Evolutionary conservation across 2,329 filamentous ascomycete species (phyloP).

Genomic region (Diaporthe sp.): DNA sequence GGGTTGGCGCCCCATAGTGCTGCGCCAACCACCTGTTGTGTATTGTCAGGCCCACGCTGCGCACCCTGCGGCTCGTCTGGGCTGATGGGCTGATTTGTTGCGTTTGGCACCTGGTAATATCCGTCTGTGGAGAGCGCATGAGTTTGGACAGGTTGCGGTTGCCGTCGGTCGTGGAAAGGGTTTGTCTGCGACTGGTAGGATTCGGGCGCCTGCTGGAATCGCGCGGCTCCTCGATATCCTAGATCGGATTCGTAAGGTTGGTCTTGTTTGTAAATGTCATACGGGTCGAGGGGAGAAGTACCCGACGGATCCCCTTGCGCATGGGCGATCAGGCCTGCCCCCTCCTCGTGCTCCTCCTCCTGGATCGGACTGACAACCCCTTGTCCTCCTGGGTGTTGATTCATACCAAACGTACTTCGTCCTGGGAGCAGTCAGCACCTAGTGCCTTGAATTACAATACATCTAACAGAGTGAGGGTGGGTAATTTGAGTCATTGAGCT

Average conservation of each 20-base stretch:
- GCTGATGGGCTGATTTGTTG: slow-evolving; percentile 21
- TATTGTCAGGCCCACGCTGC: slow-evolving; percentile 47
- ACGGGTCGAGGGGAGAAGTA: slow-evolving; percentile 40
- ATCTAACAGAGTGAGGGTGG: neutral
- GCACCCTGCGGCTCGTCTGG: slow-evolving; percentile 36
- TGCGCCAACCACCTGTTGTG: slow-evolving; percentile 51
- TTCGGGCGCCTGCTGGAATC: slow-evolving; percentile 32
- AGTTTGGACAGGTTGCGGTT: slow-evolving; percentile 8
- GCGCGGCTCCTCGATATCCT: slow-evolving; percentile 40
- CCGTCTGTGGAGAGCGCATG: slow-evolving; percentile 31
- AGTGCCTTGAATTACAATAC: neutral
- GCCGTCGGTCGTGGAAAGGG: slow-evolving; percentile 23
- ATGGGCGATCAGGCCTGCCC: slow-evolving; percentile 51
- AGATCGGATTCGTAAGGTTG: slow-evolving; percentile 43
- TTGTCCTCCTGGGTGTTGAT: slow-evolving; percentile 37
- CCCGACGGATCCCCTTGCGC: slow-evolving; percentile 52
- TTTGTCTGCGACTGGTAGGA: slow-evolving; percentile 28
- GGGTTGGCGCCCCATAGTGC: slow-evolving; percentile 50
- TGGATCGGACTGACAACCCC: slow-evolving; percentile 30
- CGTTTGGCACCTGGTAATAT: slow-evolving; percentile 27
- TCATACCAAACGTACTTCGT: slow-evolving; percentile 47
- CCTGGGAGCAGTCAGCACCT: slow-evolving; percentile 36
- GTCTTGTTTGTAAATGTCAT: slow-evolving; percentile 37
- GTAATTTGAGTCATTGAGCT: neutral
- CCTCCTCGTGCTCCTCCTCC: slow-evolving; percentile 46